Evolutionary conservation across 2,329 filamentous ascomycete species (phyloP), one percentile per base, ranked within the genome.

Genomic region (Cephalotrichum gorgonifer): DNA sequence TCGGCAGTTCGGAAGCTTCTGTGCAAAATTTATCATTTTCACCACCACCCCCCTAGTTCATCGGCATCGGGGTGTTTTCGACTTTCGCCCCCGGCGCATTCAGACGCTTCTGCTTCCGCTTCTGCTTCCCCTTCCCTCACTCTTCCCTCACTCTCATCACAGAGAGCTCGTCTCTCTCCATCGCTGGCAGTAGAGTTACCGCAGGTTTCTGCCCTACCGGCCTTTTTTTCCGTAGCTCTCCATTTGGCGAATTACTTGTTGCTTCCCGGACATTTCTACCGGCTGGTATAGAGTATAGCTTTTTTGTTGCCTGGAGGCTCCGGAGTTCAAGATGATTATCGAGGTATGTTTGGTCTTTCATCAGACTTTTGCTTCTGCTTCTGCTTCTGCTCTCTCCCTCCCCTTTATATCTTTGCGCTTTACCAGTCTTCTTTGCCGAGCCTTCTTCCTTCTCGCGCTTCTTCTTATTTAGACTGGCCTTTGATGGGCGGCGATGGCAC

Each of bases 271-370:
- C 6, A 20, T 11, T 39, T n/a, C 33, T 38, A 9, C 17, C 17
- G 35, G 22, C 22, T 20, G 35, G 35, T 22, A 39, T 39, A 9
- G 35, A n/a, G 11, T 31, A n/a, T 11, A 20, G n/a, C 25, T 17
- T 27, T 28, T 43, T 28, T 44, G 25, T 20, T 27, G 5, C n/a
- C n/a, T n/a, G 35, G n/a, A 38, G 22, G 35, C 35, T 39, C 22
- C 35, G 20, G 22, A 39, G 35, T 20, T 56, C 35, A 64, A 54
- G 50, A 67, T 67, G 64, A 66, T 67, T 55, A 63, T 67, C 54
- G 64, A 67, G 57, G 64, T 64, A 52, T 27, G 49, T 25, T 41
- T 41, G 23, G 35, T 9, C 17, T 22, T 39, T 33, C 31, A n/a
- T n/a, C n/a, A n/a, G 64, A 67, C 57, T 64, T 64, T 52, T 27